A percentile compares a stretch with the other conserved stretches of the same genome.
Conservation (phyloP, 2,329 filamentous ascomycete species). For the Chaetomiaceae sp. region DNA sequence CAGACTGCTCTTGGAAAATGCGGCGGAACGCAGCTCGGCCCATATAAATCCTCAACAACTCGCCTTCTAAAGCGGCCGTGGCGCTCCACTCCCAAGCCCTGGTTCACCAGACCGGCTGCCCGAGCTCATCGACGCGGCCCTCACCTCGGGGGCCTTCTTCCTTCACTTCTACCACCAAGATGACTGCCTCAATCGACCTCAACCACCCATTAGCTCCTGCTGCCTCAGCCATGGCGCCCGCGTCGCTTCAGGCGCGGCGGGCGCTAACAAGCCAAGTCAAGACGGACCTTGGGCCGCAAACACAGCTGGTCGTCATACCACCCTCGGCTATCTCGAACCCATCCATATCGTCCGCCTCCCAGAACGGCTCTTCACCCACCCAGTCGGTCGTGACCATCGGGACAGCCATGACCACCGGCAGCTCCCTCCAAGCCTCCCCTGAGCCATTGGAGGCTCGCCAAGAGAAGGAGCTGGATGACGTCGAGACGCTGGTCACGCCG, state of each 20-base stretch:
- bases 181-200: constrained; percentile 17
- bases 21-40: constrained; percentile 25
- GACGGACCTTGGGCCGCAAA: constrained; percentile 40
- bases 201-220: constrained; percentile 26
- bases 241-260: constrained; percentile 38
- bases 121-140: background rate
- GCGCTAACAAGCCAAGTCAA: constrained; percentile 47
- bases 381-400: constrained; percentile 52
- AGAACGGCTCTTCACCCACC: constrained; percentile 53
- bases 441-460: constrained; percentile 58
- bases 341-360: constrained; percentile 52
- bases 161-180: constrained; percentile 8
- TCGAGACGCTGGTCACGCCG: constrained; percentile 45
- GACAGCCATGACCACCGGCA: constrained; percentile 48
- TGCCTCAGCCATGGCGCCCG: constrained; percentile 40
- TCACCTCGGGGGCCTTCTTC: background rate
- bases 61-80: constrained; percentile 12
- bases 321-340: constrained; percentile 54
- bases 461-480: constrained; percentile 47
- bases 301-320: constrained; percentile 40
- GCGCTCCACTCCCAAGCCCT: constrained; percentile 16
- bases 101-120: constrained; percentile 14
- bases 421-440: constrained; percentile 63
- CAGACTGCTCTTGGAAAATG: constrained; percentile 29
- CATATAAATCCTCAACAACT: constrained; percentile 23